phyloP scores from a whole-genome alignment of 148 eudicot genomes.

The Amaranthus hypochondriacus region DNA sequence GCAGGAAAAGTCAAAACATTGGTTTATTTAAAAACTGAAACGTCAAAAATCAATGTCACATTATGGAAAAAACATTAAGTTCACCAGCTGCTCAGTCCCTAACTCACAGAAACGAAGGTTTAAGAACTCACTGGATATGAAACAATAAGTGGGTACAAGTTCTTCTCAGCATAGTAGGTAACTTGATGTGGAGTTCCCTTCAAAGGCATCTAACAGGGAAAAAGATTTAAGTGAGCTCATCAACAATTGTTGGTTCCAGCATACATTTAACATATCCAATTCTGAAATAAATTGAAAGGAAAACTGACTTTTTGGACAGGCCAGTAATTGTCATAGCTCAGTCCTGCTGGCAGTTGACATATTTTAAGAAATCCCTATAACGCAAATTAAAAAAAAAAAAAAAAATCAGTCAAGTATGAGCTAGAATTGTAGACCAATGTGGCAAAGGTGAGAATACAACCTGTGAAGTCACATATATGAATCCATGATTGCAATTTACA shows the following conservation, averaged over 20 bases:
- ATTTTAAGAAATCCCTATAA: conserved; percentile 83
- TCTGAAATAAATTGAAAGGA: conserved; percentile 2
- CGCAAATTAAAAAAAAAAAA: neutral
- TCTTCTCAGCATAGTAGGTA: conserved; percentile 90
- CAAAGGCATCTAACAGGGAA: conserved; percentile 61
- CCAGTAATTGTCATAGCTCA: conserved; percentile 88
- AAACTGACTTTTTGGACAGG: conserved; percentile 76
- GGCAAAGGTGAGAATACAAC: conserved; percentile 31
- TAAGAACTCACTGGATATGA: conserved; percentile 75
- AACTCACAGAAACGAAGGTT: neutral
- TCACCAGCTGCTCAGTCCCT: neutral
- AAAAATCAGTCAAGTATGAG: conserved; percentile 5
- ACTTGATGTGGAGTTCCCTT: conserved; percentile 99
- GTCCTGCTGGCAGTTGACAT: conserved; percentile 73
- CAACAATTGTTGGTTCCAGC: neutral
- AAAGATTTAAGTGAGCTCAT: conserved; percentile 15
- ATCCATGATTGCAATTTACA: conserved; percentile 92
- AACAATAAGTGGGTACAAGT: conserved; percentile 82
- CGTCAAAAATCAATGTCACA: neutral
- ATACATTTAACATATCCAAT: neutral
- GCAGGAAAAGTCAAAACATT: neutral
- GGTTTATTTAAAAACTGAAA: neutral
- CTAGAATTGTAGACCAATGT: neutral
- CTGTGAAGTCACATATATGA: conserved; percentile 88
- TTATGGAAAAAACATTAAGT: neutral